These are phyloP conservation scores for Neophaeococcomyces aloes DNA, from an alignment of 2,329 filamentous ascomycete genomes.

Conservation along the genomic window DNA sequence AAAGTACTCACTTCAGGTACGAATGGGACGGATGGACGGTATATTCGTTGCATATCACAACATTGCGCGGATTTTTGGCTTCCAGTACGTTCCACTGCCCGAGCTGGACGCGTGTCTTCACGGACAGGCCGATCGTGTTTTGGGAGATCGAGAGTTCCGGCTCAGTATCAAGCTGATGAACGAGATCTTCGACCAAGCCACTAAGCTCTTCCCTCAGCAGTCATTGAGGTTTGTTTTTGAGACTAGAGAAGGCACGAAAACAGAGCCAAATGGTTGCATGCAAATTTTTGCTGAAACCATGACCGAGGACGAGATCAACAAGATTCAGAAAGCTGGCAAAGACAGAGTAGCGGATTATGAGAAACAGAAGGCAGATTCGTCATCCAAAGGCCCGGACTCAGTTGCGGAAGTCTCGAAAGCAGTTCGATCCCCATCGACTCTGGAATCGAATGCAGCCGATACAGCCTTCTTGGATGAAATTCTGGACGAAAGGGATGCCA, in stretches of 20 bases:
- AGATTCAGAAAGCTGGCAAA: conserved; percentile 60
- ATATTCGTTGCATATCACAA: conserved; percentile 98
- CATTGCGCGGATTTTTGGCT: conserved; percentile 87
- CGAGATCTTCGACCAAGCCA: conserved; percentile 64
- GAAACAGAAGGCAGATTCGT: conserved; percentile 22
- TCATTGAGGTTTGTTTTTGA: conserved; percentile 76
- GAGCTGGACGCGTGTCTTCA: conserved; percentile 93
- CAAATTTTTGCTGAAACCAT: conserved; percentile 88
- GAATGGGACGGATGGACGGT: conserved; percentile 96
- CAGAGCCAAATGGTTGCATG: conserved; percentile 52
- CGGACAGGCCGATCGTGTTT: conserved; percentile 52
- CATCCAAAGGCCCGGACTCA: background rate
- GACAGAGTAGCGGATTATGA: conserved; percentile 60
- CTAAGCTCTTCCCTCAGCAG: conserved; percentile 59
- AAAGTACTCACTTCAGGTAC: conserved; percentile 92
- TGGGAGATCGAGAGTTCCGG: conserved; percentile 80
- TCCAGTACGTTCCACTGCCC: conserved; percentile 77
- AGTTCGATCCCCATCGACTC: background rate
- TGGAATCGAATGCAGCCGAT: conserved; percentile 16
- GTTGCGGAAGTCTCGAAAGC: background rate
- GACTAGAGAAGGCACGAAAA: conserved; percentile 46
- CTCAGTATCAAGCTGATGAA: conserved; percentile 70
- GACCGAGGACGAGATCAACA: conserved; percentile 56
- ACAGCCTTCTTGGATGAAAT: conserved; percentile 16
- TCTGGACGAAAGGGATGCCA: background rate